These are phyloP conservation scores for Backusella psychrophila DNA, from an alignment of 192 early-diverging fungal genomes.

Conservation along the genomic window DNA sequence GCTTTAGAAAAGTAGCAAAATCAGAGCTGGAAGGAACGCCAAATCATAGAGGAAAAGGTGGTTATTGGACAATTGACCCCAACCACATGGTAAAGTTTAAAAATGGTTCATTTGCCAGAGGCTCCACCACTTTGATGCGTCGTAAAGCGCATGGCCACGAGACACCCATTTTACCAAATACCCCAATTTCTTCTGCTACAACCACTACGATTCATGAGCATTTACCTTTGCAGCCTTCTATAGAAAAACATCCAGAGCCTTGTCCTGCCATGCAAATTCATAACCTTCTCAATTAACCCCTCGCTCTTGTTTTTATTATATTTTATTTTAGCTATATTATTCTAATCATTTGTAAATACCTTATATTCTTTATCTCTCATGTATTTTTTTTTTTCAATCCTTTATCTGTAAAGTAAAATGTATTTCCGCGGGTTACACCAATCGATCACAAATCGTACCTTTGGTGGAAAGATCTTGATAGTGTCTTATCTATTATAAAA, in stretches of 20 bases:
- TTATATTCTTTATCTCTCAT: background rate
- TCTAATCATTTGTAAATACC: background rate
- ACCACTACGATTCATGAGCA: background rate
- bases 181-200: background rate
- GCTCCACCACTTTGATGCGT: constrained; percentile 22
- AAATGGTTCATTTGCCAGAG: constrained; percentile 38
- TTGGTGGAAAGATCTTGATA: background rate
- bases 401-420: constrained; percentile 4
- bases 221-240: background rate
- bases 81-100: constrained; percentile 32
- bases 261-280: constrained; percentile 23
- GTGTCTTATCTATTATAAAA: background rate
- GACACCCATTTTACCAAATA: background rate
- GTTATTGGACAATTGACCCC: constrained; percentile 63
- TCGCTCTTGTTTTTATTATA: background rate
- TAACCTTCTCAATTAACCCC: constrained; percentile 21
- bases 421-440: background rate
- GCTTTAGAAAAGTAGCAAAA: constrained; percentile 72
- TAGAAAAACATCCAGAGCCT: background rate
- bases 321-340: background rate
- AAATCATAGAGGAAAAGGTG: constrained; percentile 56
- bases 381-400: constrained; percentile 1
- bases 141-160: constrained; percentile 1
- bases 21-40: constrained; percentile 47
- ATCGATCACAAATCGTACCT: background rate